phyloP scores from a whole-genome alignment of 2,329 filamentous ascomycete species.

The Fusarium redolens region DNA sequence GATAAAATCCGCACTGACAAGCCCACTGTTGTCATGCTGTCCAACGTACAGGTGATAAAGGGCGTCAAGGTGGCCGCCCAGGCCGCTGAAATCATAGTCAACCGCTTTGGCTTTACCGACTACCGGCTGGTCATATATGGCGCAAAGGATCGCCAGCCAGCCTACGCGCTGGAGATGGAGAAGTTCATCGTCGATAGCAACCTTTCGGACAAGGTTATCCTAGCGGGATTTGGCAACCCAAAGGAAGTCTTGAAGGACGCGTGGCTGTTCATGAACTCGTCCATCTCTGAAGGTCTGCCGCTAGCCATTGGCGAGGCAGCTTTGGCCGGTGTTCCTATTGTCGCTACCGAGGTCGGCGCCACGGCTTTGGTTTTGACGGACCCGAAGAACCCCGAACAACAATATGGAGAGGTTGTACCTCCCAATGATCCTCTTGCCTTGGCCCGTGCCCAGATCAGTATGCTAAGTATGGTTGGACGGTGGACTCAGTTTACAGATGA shows the following conservation, averaged over 20 bases:
- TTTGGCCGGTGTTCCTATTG: slow-evolving; percentile 32
- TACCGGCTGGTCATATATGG: slow-evolving; percentile 35
- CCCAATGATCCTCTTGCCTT: slow-evolving; percentile 34
- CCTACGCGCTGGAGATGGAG: slow-evolving; percentile 36
- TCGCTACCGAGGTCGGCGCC: slow-evolving; percentile 35
- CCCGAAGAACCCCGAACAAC: slow-evolving; percentile 28
- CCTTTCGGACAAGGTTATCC: slow-evolving; percentile 20
- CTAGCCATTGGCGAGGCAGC: slow-evolving; percentile 36
- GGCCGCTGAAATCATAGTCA: slow-evolving; percentile 36
- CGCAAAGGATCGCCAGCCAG: slow-evolving; percentile 34
- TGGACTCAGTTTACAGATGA: slow-evolving; percentile 25
- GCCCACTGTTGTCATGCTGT: slow-evolving; percentile 35
- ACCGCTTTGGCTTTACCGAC: slow-evolving; percentile 29
- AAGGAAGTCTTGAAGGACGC: slow-evolving; percentile 34
- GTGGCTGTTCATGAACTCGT: slow-evolving; percentile 39
- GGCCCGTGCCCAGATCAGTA: slow-evolving; percentile 29
- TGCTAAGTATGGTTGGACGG: slow-evolving; percentile 35
- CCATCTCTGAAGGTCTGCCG: slow-evolving; percentile 34
- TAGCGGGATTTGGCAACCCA: slow-evolving; percentile 36
- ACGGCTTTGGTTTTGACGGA: slow-evolving; percentile 34
- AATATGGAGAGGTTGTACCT: slow-evolving; percentile 36
- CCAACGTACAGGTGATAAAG: slow-evolving; percentile 39
- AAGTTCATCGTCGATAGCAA: slow-evolving; percentile 29
- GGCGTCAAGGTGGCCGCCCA: slow-evolving; percentile 35
- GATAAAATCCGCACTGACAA: slow-evolving; percentile 35